Conservation (phyloP, 1,284 basidiomycete species). For the Moniliophthora roreri region DNA sequence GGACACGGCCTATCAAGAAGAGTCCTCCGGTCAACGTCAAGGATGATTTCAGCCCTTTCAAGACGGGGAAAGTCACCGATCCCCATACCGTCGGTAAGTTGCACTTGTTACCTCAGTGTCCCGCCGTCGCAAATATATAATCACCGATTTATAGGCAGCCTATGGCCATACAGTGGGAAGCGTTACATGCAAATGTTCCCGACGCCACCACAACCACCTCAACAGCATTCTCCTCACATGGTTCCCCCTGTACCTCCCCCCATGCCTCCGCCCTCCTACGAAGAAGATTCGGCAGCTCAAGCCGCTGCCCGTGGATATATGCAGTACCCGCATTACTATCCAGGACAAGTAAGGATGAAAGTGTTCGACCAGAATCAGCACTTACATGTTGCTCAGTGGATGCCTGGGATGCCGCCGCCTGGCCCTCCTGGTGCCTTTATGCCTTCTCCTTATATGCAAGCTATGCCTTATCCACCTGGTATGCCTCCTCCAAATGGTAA, state of each 20-base stretch:
- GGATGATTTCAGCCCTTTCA: slow-evolving; percentile 95
- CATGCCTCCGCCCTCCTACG: slow-evolving; percentile 70
- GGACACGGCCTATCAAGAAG: slow-evolving; percentile 75
- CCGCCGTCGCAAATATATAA: slow-evolving; percentile 6
- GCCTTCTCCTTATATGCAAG: slow-evolving; percentile 76
- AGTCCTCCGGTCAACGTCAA: slow-evolving; percentile 73
- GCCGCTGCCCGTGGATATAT: slow-evolving; percentile 64
- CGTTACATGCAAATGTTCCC: slow-evolving; percentile 81
- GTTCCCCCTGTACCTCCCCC: slow-evolving; percentile 63
- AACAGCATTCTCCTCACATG: slow-evolving; percentile 64
- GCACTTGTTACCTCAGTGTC: background rate
- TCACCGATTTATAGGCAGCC: slow-evolving; percentile 46
- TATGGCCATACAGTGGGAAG: slow-evolving; percentile 90
- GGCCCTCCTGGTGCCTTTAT: slow-evolving; percentile 74
- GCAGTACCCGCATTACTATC: slow-evolving; percentile 76
- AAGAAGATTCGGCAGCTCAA: slow-evolving; percentile 66
- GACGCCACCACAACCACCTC: slow-evolving; percentile 51
- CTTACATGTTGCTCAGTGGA: slow-evolving; percentile 59
- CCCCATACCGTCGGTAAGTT: slow-evolving; percentile 71
- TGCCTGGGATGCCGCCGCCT: slow-evolving; percentile 77
- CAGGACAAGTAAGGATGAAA: slow-evolving; percentile 58
- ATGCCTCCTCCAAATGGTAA: slow-evolving; percentile 71
- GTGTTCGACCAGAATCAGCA: slow-evolving; percentile 1
- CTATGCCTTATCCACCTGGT: slow-evolving; percentile 73
- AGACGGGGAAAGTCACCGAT: slow-evolving; percentile 78